Evolutionary conservation across 2,329 filamentous ascomycete genomes (phyloP).

Genomic region (Fusarium piperis): DNA sequence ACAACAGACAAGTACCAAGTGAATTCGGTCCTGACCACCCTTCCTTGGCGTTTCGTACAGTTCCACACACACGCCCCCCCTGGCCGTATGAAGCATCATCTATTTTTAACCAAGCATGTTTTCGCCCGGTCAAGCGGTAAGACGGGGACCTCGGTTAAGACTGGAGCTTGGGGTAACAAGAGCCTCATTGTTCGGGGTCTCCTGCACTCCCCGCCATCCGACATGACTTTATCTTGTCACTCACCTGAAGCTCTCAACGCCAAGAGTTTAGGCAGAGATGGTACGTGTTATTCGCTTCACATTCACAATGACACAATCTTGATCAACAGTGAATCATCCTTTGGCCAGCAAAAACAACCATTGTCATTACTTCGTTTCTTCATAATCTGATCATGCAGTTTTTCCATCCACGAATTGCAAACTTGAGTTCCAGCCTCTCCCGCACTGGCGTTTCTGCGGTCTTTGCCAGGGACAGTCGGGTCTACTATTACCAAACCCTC

Average conservation of each 20-base stretch:
- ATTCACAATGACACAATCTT: not conserved
- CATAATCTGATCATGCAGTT: not conserved
- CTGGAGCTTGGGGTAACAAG: not conserved
- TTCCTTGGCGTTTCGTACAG: not conserved
- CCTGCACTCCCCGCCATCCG: not conserved
- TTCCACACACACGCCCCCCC: not conserved
- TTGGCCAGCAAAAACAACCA: not conserved
- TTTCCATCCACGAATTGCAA: not conserved
- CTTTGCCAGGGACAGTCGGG: not conserved
- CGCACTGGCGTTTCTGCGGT: not conserved
- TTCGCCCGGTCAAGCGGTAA: not conserved
- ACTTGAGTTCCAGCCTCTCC: not conserved
- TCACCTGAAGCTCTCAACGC: not conserved
- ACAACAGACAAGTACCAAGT: not conserved
- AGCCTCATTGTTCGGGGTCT: constrained; percentile 5
- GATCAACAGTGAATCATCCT: not conserved
- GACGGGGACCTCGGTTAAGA: not conserved
- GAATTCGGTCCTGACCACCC: not conserved
- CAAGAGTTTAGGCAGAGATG: not conserved
- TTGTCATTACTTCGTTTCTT: not conserved
- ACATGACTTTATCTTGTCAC: not conserved
- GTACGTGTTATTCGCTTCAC: not conserved
- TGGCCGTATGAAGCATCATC: not conserved
- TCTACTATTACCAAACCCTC: not conserved
- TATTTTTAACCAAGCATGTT: not conserved